Percentiles rank a stretch among this genome's conserved stretches.
phyloP scores from a whole-genome alignment of 164 flowering plant genomes.

The Vitis rupestris region DNA sequence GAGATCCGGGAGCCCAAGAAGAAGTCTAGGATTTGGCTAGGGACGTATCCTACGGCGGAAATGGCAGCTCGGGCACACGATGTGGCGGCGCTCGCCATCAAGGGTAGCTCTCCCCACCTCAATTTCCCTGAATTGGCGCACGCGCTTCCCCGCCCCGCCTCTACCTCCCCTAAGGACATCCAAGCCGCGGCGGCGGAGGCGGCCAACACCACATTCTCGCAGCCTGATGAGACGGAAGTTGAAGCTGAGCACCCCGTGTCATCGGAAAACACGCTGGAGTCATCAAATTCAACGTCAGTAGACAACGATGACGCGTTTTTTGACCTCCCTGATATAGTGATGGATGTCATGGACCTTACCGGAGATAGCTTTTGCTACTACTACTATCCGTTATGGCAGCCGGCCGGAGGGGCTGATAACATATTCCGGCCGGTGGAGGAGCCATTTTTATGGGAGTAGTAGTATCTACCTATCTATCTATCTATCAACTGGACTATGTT shows the following conservation, averaged over 20 bases:
- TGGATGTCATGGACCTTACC: conserved; percentile 5
- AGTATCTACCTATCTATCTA: neutral
- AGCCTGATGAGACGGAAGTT: neutral
- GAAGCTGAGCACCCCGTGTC: conserved; percentile 6
- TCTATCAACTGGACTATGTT: too few species aligned
- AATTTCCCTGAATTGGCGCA: conserved; percentile 50
- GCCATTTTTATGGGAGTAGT: conserved; percentile 35
- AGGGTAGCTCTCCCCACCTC: conserved; percentile 46
- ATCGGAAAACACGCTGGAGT: conserved; percentile 14
- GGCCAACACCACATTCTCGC: conserved; percentile 23
- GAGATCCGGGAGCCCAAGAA: conserved; percentile 60
- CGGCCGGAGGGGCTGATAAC: conserved; percentile 20
- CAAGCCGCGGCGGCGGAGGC: conserved; percentile 62
- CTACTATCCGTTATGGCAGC: conserved; percentile 25
- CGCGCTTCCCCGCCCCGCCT: conserved; percentile 42
- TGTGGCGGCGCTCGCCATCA: conserved; percentile 55
- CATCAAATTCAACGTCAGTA: conserved; percentile 19
- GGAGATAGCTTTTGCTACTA: conserved; percentile 16
- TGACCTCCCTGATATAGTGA: conserved; percentile 47
- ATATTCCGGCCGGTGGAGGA: conserved; percentile 34
- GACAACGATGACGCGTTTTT: conserved; percentile 36
- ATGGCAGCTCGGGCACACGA: conserved; percentile 71
- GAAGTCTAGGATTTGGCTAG: conserved; percentile 51
- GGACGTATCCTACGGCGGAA: conserved; percentile 46
- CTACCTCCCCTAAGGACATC: conserved; percentile 44